Conservation (phyloP, 2,329 filamentous ascomycete genomes). For the Fusarium chuoi region DNA sequence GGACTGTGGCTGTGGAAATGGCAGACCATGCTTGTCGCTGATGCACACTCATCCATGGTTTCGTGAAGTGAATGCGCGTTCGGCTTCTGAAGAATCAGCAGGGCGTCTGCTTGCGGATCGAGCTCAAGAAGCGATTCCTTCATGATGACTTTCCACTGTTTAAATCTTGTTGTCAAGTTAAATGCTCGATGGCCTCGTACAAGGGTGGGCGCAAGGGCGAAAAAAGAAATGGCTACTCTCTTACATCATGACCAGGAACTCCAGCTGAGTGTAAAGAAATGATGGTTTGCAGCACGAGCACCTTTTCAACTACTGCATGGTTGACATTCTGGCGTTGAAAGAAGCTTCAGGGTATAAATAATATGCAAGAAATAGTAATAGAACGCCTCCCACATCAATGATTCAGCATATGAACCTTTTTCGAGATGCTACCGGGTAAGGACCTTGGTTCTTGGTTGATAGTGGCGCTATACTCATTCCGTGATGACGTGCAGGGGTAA, state of each 20-base stretch:
- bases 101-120: not conserved
- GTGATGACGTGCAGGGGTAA: not conserved
- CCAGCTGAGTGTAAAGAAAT: no score
- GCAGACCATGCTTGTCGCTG: no score
- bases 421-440: not conserved
- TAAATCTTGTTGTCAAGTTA: no score
- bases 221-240: no score
- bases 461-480: not conserved
- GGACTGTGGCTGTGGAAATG: no score
- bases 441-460: not conserved
- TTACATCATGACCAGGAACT: no score
- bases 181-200: no score
- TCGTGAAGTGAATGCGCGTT: not conserved
- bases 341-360: accelerated
- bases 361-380: accelerated
- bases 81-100: not conserved
- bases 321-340: not conserved
- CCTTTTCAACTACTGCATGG: not conserved
- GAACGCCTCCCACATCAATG: not conserved
- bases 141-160: not conserved
- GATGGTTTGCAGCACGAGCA: no score
- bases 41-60: no score
- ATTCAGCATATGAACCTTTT: not conserved
- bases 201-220: no score
- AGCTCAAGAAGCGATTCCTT: not conserved